Percentiles rank a stretch among this genome's conserved stretches.
phyloP scores from a whole-genome alignment of 1,284 basidiomycete genomes.

The Moesziomyces aphidis region DNA sequence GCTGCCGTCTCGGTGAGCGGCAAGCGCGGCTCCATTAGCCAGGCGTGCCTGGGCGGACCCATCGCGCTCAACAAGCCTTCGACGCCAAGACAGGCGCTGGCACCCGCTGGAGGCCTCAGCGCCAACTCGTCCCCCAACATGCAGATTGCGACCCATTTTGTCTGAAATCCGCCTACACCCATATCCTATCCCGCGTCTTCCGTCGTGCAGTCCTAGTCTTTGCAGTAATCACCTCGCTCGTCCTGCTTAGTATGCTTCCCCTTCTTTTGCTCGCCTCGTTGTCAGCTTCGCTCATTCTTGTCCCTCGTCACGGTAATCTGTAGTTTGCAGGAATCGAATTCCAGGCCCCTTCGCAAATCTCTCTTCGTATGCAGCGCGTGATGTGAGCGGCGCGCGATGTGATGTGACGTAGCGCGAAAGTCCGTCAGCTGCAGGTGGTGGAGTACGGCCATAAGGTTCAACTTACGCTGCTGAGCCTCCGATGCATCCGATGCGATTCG shows the following conservation, averaged over 20 bases:
- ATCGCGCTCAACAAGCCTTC: constrained; percentile 45
- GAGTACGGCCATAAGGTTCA: too few relatives aligned
- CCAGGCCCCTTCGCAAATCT: neutral
- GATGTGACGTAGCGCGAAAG: too few relatives aligned
- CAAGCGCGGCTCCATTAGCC: constrained; percentile 32
- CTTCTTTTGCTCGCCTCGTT: neutral
- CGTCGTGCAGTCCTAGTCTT: neutral
- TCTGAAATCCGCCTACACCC: neutral
- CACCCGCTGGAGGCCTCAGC: constrained; percentile 27
- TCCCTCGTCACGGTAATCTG: neutral
- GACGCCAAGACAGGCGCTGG: constrained; percentile 29
- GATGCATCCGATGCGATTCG: too few relatives aligned
- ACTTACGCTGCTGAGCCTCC: too few relatives aligned
- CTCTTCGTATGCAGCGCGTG: neutral
- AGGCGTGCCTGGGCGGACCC: constrained; percentile 41
- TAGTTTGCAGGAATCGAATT: neutral
- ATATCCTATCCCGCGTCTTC: neutral
- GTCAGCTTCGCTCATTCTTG: neutral
- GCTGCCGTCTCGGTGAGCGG: constrained; percentile 37
- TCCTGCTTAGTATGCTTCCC: neutral
- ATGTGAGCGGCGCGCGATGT: too few relatives aligned
- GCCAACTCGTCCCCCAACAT: constrained; percentile 37
- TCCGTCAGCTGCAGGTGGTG: too few relatives aligned
- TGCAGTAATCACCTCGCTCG: neutral
- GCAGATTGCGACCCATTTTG: constrained; percentile 18